A percentile compares a stretch with the other conserved stretches of the same genome.
Conservation (phyloP, 176 grass and related monocot genomes). For the Eleusine indica region DNA sequence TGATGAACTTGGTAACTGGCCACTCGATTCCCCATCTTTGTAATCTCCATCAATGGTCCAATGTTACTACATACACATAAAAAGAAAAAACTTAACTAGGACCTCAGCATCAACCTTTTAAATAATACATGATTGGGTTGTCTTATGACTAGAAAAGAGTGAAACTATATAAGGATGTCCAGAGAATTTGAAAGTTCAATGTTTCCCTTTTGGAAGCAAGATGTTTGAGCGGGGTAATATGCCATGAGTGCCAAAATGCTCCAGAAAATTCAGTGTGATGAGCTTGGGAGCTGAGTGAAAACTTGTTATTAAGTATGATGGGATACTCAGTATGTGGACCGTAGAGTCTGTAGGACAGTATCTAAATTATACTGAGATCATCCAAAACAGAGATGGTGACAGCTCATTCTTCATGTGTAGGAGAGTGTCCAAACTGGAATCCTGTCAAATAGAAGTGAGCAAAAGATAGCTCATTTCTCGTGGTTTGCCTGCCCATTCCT, state of each 20-base stretch:
- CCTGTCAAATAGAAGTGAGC: background rate
- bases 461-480: background rate
- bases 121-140: background rate
- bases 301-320: slow-evolving; percentile 5
- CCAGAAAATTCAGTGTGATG: background rate
- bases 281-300: background rate
- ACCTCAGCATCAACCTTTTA: background rate
- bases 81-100: slow-evolving; percentile 44
- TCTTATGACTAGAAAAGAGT: background rate
- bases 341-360: background rate
- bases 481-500: background rate
- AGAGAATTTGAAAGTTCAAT: background rate
- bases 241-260: background rate
- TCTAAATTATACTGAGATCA: background rate
- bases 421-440: background rate
- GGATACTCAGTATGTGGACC: background rate
- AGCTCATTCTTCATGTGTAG: background rate
- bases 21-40: slow-evolving; percentile 68
- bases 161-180: background rate
- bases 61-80: slow-evolving; percentile 67
- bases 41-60: slow-evolving; percentile 71
- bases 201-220: background rate
- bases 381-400: background rate
- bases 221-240: background rate
- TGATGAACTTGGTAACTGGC: slow-evolving; percentile 69